phyloP scores from a whole-genome alignment of 768 basidiomycete species.

The Calocybe gangraenosa region DNA sequence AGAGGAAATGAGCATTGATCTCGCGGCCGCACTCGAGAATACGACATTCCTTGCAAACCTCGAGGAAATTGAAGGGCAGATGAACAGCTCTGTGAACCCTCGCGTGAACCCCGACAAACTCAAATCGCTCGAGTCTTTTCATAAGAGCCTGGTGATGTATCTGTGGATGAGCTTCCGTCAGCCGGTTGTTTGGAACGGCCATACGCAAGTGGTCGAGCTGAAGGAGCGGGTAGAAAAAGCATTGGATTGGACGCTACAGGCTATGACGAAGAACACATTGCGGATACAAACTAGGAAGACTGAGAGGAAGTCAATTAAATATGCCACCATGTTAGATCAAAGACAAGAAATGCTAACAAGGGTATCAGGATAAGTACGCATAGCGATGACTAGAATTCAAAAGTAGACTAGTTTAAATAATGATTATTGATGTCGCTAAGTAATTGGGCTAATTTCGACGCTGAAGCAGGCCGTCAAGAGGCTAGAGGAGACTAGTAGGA shows the following conservation, averaged over 20 bases:
- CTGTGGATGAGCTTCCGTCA: slow-evolving; percentile 80
- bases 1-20: slow-evolving; percentile 35
- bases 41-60: slow-evolving; percentile 37
- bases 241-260: slow-evolving; percentile 59
- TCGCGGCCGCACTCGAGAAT: slow-evolving; percentile 31
- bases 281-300: no score
- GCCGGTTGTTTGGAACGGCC: slow-evolving; percentile 62
- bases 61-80: slow-evolving; percentile 33
- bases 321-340: no score
- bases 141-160: slow-evolving; percentile 75
- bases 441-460: no score
- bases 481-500: no score
- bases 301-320: no score
- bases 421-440: no score
- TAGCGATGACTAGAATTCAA: no score
- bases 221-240: slow-evolving; percentile 62
- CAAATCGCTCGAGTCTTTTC: slow-evolving; percentile 59
- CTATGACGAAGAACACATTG: slow-evolving; percentile 25
- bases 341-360: no score
- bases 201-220: slow-evolving; percentile 41
- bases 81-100: slow-evolving; percentile 16
- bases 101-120: slow-evolving; percentile 17
- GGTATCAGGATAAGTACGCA: no score
- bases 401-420: no score
- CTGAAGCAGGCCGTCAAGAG: no score